Evolutionary conservation across 331 rosid genomes (phyloP), one percentile per base, ranked within the genome.

Genomic region (Rhamnella rubrinervis): DNA sequence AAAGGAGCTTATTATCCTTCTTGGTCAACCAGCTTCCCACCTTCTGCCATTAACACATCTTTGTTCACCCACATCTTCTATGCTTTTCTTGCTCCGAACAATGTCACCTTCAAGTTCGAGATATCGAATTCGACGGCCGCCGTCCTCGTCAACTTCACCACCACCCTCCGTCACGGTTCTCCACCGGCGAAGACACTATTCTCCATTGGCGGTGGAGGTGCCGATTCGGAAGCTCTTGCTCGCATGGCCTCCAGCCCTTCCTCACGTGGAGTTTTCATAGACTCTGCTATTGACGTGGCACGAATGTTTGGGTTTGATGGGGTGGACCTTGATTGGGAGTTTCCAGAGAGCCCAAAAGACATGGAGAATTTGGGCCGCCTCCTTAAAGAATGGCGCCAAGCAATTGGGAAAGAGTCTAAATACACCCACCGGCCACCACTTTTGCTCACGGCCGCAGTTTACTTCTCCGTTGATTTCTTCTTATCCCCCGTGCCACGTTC

Each of bases 291-390:
- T 11, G 46, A 71, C 12, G 84, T 81, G 15, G 92, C 96, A 0
- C 83, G 97, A 2, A 49, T 66, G 38, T 92, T 73, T 63, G 84
- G 86, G 17, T 88, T 91, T 77, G 78, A 86, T 38, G 96, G 96
- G 2, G 17, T 88, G 38, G 93, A 88, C 70, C 80, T 88, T 0
- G 93, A 91, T 19, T 88, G 97, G 97, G 96, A 88, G 16, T 91
- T 47, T 25, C 97, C 96, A 7, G 50, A 15, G 74, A 80, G 10
- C 79, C 11, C 78, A 6, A 49, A 49, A 17, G 85, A 89, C 47
- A 85, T 84, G 90, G 53, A 56, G 28, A 6, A 76, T 66, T 71
- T 87, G 25, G 88, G 73, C 25, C 78, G 26, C 0, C 70, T 92
- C 8, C 55, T 87, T 0, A 20, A 11, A 0, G 84, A 81, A 8